These are phyloP conservation scores for Colletotrichum musicola DNA, from an alignment of 2,329 filamentous ascomycete genomes.

Conservation along the genomic window DNA sequence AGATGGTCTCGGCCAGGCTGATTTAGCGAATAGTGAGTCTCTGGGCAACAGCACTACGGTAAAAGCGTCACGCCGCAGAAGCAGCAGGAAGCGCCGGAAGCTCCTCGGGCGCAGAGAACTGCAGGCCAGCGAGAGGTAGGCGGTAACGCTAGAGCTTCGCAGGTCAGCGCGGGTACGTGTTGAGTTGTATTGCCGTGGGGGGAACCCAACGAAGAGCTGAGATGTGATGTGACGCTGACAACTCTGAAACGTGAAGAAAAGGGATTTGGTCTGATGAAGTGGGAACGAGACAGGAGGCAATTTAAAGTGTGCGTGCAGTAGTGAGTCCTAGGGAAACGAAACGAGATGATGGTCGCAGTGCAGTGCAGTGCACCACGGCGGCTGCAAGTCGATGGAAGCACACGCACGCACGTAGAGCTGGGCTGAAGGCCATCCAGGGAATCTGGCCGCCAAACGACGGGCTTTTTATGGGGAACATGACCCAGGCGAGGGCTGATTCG, in stretches of 20 bases:
- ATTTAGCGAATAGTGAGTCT: not conserved
- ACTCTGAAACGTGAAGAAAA: constrained; percentile 26
- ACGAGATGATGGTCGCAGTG: constrained; percentile 28
- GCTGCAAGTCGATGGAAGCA: constrained; percentile 28
- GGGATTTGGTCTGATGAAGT: constrained; percentile 9
- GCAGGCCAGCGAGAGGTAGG: not conserved
- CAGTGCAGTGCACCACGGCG: constrained; percentile 16
- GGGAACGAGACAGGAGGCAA: constrained; percentile 26
- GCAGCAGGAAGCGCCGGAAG: not conserved
- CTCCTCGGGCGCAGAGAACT: not conserved
- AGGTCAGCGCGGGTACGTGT: not conserved
- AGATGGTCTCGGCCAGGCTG: not conserved
- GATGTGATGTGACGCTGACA: constrained; percentile 13
- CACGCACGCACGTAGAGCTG: constrained; percentile 6
- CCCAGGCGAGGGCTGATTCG: constrained; percentile 6
- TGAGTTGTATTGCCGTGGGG: not conserved
- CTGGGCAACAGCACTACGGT: not conserved
- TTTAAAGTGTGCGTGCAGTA: constrained; percentile 31
- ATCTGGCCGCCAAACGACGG: constrained; percentile 9
- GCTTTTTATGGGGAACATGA: constrained; percentile 35
- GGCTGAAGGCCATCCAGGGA: constrained; percentile 22
- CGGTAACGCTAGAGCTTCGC: not conserved
- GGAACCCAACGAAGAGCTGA: not conserved
- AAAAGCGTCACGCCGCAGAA: not conserved
- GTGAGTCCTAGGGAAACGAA: constrained; percentile 28